Evolutionary conservation across 805 yeast genomes (phyloP).

Genomic region (Ogataea paraovalis): DNA sequence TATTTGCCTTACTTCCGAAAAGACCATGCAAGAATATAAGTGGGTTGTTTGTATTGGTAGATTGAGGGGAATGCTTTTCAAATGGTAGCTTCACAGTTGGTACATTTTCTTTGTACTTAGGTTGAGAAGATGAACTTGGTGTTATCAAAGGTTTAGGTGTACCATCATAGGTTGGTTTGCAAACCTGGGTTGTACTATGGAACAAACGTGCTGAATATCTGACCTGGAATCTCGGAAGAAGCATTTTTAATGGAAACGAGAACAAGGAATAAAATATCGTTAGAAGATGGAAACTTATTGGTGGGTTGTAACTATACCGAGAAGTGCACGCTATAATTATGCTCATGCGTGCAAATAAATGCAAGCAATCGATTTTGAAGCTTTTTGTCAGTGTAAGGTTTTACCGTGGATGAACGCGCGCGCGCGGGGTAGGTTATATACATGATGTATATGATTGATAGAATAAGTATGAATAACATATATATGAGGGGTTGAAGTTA

Average conservation of each 20-base stretch:
- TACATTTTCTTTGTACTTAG: conserved; percentile 32
- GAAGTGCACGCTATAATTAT: no score
- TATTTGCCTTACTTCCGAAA: conserved; percentile 81
- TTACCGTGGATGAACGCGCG: no score
- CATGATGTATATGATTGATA: no score
- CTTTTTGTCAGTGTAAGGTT: not conserved
- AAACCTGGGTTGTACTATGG: not conserved
- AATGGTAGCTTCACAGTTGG: conserved; percentile 50
- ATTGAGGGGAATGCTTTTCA: conserved; percentile 37
- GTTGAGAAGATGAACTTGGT: conserved; percentile 12
- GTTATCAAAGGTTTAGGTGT: conserved; percentile 22
- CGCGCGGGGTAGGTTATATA: no score
- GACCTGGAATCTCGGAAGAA: not conserved
- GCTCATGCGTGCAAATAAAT: no score
- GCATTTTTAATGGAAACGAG: no score
- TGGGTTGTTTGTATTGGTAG: conserved; percentile 39
- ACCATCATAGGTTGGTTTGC: conserved; percentile 22
- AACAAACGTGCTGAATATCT: not conserved
- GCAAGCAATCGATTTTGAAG: no score
- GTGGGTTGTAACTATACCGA: no score
- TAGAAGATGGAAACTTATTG: no score
- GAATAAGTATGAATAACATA: not conserved
- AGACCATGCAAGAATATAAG: conserved; percentile 82
- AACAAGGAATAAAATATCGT: no score
- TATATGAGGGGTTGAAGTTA: not conserved